Conservation (phyloP, 208 protist genomes). For the Crithidia acanthocephali region DNA sequence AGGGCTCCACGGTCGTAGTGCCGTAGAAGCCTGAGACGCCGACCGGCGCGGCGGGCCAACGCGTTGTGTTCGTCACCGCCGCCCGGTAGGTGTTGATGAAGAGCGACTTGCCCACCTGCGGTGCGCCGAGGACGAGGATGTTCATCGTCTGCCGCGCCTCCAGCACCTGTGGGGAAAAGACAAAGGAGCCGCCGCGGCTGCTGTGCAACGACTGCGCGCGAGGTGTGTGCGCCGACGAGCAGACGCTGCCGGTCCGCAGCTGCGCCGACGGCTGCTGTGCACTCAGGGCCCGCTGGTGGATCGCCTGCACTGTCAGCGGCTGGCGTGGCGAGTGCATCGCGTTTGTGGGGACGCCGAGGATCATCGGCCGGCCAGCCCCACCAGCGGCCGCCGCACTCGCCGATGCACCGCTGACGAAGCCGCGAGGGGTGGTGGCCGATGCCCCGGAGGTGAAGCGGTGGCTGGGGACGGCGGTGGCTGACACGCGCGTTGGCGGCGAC, state of each 20-base stretch:
- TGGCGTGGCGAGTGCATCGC: background rate
- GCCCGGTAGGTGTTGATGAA: slow-evolving; percentile 81
- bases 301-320: slow-evolving; percentile 3
- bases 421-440: background rate
- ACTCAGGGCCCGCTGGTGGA: slow-evolving; percentile 16
- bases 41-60: slow-evolving; percentile 78
- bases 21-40: slow-evolving; percentile 83
- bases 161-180: slow-evolving; percentile 23
- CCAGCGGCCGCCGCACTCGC: too few relatives aligned
- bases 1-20: slow-evolving; percentile 74
- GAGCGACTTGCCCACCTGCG: slow-evolving; percentile 81
- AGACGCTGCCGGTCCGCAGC: background rate
- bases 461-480: background rate
- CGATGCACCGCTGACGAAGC: background rate
- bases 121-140: slow-evolving; percentile 77
- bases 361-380: background rate
- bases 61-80: slow-evolving; percentile 56
- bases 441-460: slow-evolving; percentile 5
- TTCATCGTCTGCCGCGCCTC: slow-evolving; percentile 45
- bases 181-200: slow-evolving; percentile 33
- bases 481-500: background rate
- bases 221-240: slow-evolving; percentile 10
- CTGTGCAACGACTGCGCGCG: slow-evolving; percentile 19
- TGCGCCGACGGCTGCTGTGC: slow-evolving; percentile 6
- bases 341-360: slow-evolving; percentile 4